These are phyloP conservation scores for Phoma sp. DNA, from an alignment of 2,329 filamentous ascomycete genomes.

Conservation along the genomic window DNA sequence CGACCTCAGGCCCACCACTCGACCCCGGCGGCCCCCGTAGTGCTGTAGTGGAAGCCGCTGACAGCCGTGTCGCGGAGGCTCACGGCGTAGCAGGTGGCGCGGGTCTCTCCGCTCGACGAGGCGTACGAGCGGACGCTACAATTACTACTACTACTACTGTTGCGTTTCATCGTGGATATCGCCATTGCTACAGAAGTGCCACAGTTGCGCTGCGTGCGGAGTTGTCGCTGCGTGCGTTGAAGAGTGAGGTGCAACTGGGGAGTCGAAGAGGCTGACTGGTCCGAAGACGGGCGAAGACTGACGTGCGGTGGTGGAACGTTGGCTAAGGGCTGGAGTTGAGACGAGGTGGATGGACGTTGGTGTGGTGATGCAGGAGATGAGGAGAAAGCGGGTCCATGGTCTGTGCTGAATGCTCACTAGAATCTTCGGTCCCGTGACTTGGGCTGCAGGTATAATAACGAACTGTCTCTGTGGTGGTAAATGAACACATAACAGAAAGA, in stretches of 20 bases:
- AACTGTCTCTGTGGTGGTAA: not conserved
- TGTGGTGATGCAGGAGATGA: conserved; percentile 23
- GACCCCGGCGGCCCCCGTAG: conserved; percentile 78
- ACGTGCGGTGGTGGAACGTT: conserved; percentile 3
- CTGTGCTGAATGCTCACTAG: conserved; percentile 7
- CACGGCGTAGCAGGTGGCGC: conserved; percentile 91
- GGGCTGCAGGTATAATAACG: no score
- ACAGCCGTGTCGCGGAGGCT: conserved; percentile 66
- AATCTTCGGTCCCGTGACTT: conserved; percentile 1
- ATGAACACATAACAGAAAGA: not conserved
- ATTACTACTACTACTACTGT: conserved; percentile 73
- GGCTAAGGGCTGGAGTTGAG: conserved; percentile 1
- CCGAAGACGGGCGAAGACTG: conserved; percentile 10
- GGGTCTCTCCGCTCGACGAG: conserved; percentile 74
- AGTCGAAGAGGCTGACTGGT: conserved; percentile 11
- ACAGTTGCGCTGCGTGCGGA: conserved; percentile 47
- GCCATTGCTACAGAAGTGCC: conserved; percentile 66
- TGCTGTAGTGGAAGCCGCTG: conserved; percentile 92
- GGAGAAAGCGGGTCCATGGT: conserved; percentile 15
- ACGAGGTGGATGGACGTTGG: conserved; percentile 16
- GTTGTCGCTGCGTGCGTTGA: conserved; percentile 13
- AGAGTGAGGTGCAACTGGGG: not conserved
- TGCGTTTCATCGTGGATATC: conserved; percentile 72
- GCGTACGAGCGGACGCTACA: conserved; percentile 57
- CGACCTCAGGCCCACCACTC: conserved; percentile 56